phyloP scores from a whole-genome alignment of 176 grass and related monocot genomes.

The Carex parvula region DNA sequence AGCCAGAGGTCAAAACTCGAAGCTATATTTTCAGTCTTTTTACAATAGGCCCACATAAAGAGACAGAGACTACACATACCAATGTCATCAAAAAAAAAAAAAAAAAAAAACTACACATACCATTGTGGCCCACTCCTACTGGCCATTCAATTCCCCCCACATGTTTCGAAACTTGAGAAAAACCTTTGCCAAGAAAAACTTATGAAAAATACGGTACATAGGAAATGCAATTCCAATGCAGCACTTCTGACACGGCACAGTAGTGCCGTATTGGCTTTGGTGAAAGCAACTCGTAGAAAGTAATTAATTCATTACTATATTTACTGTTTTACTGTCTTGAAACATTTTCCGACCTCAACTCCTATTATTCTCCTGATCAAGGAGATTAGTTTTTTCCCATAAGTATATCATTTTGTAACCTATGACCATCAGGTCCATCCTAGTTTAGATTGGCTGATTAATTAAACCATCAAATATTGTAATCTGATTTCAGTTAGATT shows the following conservation, averaged over 20 bases:
- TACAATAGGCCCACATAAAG: constrained; percentile 5
- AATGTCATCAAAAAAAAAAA: too few species aligned
- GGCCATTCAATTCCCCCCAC: not conserved
- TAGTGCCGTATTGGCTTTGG: constrained; percentile 28
- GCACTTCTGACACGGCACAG: constrained; percentile 8
- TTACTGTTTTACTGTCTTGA: not conserved
- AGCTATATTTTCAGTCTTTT: constrained; percentile 17
- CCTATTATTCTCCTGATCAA: too few species aligned
- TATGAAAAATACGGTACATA: constrained; percentile 7
- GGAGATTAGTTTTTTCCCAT: not conserved
- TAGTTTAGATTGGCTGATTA: not conserved
- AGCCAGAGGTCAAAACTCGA: constrained; percentile 16
- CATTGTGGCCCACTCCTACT: not conserved
- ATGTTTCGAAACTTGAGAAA: not conserved
- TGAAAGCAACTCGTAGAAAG: constrained; percentile 26
- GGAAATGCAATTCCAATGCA: constrained; percentile 37
- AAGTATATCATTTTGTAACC: not conserved
- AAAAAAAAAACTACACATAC: not conserved
- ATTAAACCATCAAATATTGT: not conserved
- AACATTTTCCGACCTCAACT: not conserved
- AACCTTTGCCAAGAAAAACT: too few species aligned
- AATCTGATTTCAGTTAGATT: constrained; percentile 11
- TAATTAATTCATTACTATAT: constrained; percentile 16
- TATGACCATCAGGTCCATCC: not conserved
- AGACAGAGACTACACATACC: constrained; percentile 19